A percentile compares a stretch with the other conserved stretches of the same genome.
These are phyloP conservation scores for Hansenula sp. DNA, from an alignment of 1,139 yeast genomes.

Conservation along the genomic window DNA sequence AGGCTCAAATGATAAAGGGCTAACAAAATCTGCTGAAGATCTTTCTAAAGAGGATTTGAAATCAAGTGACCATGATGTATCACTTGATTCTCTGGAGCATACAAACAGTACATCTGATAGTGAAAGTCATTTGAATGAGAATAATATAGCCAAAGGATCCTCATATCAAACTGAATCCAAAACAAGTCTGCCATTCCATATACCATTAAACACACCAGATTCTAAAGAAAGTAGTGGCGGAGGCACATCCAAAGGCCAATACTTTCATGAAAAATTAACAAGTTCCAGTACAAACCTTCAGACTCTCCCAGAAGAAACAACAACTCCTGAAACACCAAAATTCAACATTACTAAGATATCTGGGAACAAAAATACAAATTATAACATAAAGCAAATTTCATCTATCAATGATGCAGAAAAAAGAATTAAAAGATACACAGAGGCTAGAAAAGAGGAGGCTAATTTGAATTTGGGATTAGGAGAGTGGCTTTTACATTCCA, in stretches of 20 bases:
- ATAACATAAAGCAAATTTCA: constrained; percentile 43
- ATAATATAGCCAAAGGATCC: neutral
- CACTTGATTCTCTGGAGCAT: constrained; percentile 7
- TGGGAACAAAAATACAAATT: constrained; percentile 14
- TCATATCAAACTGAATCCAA: constrained; percentile 19
- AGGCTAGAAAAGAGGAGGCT: constrained; percentile 39
- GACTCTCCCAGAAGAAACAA: neutral
- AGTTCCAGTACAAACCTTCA: neutral
- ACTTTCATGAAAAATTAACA: constrained; percentile 10
- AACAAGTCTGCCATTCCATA: constrained; percentile 19
- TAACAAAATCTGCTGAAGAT: constrained; percentile 11
- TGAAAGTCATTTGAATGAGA: constrained; percentile 1
- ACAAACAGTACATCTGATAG: constrained; percentile 7
- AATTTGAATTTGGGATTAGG: constrained; percentile 43
- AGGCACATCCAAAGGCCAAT: too few relatives aligned
- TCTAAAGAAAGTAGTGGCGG: neutral
- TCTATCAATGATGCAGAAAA: constrained; percentile 39
- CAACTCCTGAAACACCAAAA: neutral
- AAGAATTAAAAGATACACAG: constrained; percentile 37
- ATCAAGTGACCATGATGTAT: constrained; percentile 6
- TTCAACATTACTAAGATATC: constrained; percentile 3
- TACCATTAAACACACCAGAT: constrained; percentile 15
- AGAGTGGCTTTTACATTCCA: constrained; percentile 35
- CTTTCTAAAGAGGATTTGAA: neutral
- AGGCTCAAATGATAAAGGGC: neutral